These are phyloP conservation scores for Salix arbutifolia DNA, from an alignment of 345 rosid genomes.

Conservation along the genomic window DNA sequence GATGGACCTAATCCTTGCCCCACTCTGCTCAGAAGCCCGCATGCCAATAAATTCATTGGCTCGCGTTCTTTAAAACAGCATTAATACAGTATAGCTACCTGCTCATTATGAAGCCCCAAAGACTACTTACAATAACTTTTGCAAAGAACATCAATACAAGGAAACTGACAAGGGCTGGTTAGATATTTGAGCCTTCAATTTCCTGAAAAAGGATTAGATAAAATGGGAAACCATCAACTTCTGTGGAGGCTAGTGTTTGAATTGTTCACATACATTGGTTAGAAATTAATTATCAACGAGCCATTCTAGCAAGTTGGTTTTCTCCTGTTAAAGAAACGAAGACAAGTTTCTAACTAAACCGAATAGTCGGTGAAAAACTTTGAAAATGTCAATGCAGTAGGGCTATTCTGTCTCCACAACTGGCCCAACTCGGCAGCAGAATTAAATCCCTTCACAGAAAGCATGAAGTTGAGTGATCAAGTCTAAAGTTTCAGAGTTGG, in stretches of 20 bases:
- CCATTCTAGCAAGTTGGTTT: too few relatives aligned
- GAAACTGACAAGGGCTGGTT: constrained; percentile 3
- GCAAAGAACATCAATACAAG: constrained; percentile 12
- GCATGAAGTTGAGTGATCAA: background rate
- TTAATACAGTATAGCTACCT: background rate
- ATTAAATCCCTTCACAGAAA: background rate
- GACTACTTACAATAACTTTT: background rate
- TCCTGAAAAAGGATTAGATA: background rate
- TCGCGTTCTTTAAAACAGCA: background rate
- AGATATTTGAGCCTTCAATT: background rate
- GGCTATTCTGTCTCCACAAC: background rate
- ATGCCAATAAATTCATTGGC: background rate
- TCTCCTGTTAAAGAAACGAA: background rate
- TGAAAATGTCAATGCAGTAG: background rate
- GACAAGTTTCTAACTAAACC: background rate
- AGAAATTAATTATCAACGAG: background rate
- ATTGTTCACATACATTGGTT: background rate
- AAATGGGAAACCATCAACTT: background rate
- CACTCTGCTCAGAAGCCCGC: background rate
- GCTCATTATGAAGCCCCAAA: constrained; percentile 6
- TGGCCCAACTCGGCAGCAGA: background rate
- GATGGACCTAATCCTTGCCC: background rate
- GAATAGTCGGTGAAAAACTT: background rate
- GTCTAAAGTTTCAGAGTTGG: too few relatives aligned
- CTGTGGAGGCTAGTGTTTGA: background rate